phyloP scores from a whole-genome alignment of 495 filamentous ascomycete genomes.

The Pseudomonodictys pantanalensis region DNA sequence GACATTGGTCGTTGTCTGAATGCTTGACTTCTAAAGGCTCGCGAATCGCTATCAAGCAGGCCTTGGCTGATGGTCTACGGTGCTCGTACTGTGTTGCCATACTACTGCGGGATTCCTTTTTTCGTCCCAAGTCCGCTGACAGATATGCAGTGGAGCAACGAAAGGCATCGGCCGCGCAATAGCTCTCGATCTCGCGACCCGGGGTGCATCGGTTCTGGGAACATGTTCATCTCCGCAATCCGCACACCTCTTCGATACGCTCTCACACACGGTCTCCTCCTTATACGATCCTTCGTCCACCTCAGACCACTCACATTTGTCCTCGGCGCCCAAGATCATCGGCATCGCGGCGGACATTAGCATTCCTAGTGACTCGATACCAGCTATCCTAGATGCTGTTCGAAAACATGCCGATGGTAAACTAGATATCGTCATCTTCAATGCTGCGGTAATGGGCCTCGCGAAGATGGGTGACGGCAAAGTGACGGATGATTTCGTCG shows the following conservation, averaged over 20 bases:
- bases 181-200: slow-evolving; percentile 24
- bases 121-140: not conserved
- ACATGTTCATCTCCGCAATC: slow-evolving; percentile 27
- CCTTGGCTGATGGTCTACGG: no score
- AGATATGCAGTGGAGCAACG: slow-evolving; percentile 23
- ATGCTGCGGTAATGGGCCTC: slow-evolving; percentile 27
- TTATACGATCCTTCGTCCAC: slow-evolving; percentile 1
- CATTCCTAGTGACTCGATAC: not conserved
- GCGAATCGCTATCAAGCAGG: no score
- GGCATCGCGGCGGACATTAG: slow-evolving; percentile 30
- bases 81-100: not conserved
- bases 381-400: slow-evolving; percentile 9
- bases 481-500: slow-evolving; percentile 10
- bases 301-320: not conserved
- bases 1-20: no score
- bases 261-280: slow-evolving; percentile 14
- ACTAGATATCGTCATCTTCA: slow-evolving; percentile 33
- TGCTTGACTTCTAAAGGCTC: no score
- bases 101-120: not conserved
- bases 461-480: slow-evolving; percentile 23
- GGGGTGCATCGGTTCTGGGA: slow-evolving; percentile 27
- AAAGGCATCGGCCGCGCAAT: slow-evolving; percentile 37
- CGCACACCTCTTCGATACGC: slow-evolving; percentile 22
- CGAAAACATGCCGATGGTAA: slow-evolving; percentile 20
- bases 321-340: slow-evolving; percentile 14